These are phyloP conservation scores for Leonotis leonurus DNA, from an alignment of 257 asterid species.

Conservation along the genomic window DNA sequence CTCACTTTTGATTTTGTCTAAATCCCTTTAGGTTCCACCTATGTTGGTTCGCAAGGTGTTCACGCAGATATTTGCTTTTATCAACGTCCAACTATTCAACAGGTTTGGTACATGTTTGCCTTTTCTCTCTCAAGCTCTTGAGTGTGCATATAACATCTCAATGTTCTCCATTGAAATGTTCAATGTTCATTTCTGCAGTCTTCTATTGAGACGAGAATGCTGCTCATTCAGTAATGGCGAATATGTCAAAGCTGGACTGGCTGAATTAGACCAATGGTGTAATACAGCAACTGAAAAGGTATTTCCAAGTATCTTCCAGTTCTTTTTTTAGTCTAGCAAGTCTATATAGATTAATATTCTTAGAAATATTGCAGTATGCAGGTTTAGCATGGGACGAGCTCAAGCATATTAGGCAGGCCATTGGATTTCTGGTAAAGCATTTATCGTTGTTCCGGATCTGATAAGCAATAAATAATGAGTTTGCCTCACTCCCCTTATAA, in stretches of 20 bases:
- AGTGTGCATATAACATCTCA: background rate
- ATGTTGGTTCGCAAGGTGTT: slow-evolving; percentile 96
- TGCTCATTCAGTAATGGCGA: slow-evolving; percentile 97
- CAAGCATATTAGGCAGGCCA: slow-evolving; percentile 97
- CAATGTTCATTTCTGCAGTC: slow-evolving; percentile 47
- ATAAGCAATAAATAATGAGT: background rate
- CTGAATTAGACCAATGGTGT: slow-evolving; percentile 93
- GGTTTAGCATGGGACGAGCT: slow-evolving; percentile 98
- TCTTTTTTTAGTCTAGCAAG: slow-evolving; percentile 1
- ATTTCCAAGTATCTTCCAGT: slow-evolving; percentile 10
- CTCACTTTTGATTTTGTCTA: slow-evolving; percentile 10
- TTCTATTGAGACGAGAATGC: slow-evolving; percentile 90
- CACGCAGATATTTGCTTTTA: slow-evolving; percentile 94
- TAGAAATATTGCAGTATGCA: slow-evolving; percentile 68
- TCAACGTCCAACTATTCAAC: slow-evolving; percentile 93
- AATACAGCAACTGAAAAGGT: slow-evolving; percentile 82
- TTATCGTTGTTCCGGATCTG: slow-evolving; percentile 1
- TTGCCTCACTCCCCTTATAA: background rate
- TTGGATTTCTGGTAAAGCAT: slow-evolving; percentile 74
- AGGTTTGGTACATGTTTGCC: slow-evolving; percentile 41
- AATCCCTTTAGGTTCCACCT: slow-evolving; percentile 71
- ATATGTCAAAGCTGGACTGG: slow-evolving; percentile 91
- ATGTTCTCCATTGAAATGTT: slow-evolving; percentile 2
- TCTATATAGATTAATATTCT: slow-evolving; percentile 10
- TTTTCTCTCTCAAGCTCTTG: slow-evolving; percentile 8